Evolutionary conservation across 495 filamentous ascomycete species (phyloP), one percentile per base, ranked within the genome.

Genomic region (Pseudoneurospora amorphoporcata): DNA sequence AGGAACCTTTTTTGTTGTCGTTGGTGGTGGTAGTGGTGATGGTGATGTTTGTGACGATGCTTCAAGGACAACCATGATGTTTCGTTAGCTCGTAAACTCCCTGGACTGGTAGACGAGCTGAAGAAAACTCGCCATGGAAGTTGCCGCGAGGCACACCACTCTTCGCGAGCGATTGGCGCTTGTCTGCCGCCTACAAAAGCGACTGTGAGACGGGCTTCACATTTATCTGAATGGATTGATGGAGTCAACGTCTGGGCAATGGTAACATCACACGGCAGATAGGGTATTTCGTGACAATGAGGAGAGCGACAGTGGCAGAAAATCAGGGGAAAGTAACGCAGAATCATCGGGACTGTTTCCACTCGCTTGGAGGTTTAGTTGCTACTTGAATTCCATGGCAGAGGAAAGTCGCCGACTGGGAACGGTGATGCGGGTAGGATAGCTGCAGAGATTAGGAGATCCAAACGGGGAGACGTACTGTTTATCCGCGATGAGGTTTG

Each of bases 1-100:
- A 3, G 95, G 94, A 12, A 97, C 92, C 82, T 53, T 53, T 9
- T 53, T 29, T 12, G 19, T 53, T 14, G 4, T 23, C 4, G 45
- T 53, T 10, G 8, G 9, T 29, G 45, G 10, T 1, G 45, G 2
- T 8, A 7, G 3, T 3, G 19, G 19, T 35, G 14, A 5, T 65
- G 29, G 6, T 35, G 53, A 14, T 65, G 53, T 10, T 16, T 23
- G 5, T 29, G 29, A 61, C 14, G 23, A 35, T 58, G 47, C 47
- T 58, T 32, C 47, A 58, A 29, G 47, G 29, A 37, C 19, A 17
- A 8, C 53, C 29, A 17, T 65, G 53, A 35, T 32, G 32, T 16
- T 16, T 3, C 53, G 53, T 65, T 37, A 65, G 53, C 14, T 65
- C 14, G 14, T 4, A 14, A 17, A 65, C 53, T 35, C 6, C 14